A percentile compares a stretch with the other conserved stretches of the same genome.
Evolutionary conservation across 1,139 yeast genomes (phyloP).

Genomic region (Pichia sp.): DNA sequence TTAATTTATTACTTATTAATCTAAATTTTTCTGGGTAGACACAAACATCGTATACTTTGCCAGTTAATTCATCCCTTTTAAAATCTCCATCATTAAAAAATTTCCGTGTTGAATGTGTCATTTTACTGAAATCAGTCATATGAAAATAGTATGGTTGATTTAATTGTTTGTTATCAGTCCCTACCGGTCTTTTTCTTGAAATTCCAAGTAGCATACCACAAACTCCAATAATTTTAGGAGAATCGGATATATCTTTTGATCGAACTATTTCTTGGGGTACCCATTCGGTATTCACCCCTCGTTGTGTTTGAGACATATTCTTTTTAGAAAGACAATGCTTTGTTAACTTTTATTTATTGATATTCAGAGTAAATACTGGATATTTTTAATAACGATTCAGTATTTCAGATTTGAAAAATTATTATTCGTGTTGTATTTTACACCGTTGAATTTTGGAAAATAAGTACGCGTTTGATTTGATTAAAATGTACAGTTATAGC

Average conservation of each 20-base stretch:
- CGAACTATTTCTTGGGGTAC: not conserved
- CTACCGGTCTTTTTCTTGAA: constrained; percentile 2
- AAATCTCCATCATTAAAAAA: constrained; percentile 7
- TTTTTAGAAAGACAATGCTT: too few relatives aligned
- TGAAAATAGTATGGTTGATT: constrained; percentile 7
- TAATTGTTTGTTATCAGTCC: not conserved
- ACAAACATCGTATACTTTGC: constrained; percentile 12
- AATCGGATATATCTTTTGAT: not conserved
- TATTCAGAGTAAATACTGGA: too few relatives aligned
- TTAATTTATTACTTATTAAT: not conserved
- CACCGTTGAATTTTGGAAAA: too few relatives aligned
- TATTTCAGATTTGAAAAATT: too few relatives aligned
- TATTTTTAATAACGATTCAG: too few relatives aligned
- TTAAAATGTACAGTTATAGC: too few relatives aligned
- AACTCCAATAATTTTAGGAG: not conserved
- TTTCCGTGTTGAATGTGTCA: not conserved
- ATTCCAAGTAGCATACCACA: constrained; percentile 5
- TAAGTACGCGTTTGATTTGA: too few relatives aligned
- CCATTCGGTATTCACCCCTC: too few relatives aligned
- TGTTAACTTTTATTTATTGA: too few relatives aligned
- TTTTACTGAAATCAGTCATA: constrained; percentile 8
- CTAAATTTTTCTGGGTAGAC: constrained; percentile 13
- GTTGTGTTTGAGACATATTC: too few relatives aligned
- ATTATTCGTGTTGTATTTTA: too few relatives aligned
- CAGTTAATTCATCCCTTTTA: not conserved